Percentiles rank a stretch among this genome's conserved stretches.
Conservation (phyloP, 345 rosid species). For the Sapria himalayana region DNA sequence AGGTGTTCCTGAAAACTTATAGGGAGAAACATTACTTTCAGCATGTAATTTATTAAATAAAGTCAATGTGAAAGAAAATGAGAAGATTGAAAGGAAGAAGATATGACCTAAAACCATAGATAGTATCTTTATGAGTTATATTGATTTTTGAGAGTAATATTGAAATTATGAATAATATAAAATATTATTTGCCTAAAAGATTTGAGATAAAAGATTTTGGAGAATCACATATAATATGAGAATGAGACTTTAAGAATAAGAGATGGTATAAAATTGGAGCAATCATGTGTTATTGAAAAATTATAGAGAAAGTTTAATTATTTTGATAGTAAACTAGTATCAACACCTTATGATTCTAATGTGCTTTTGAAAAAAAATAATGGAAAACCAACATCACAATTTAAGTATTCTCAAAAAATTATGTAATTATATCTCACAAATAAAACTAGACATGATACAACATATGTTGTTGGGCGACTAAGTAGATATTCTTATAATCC, state of each 20-base stretch:
- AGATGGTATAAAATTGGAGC: background rate
- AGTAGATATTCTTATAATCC: background rate
- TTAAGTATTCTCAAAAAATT: background rate
- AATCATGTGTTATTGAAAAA: background rate
- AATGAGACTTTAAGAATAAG: background rate
- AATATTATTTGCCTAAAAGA: no score
- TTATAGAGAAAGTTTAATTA: background rate
- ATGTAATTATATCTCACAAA: background rate
- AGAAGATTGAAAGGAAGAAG: no score
- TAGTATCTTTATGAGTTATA: background rate
- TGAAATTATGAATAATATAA: background rate
- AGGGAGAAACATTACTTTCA: no score
- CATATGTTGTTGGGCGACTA: background rate
- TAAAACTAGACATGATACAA: background rate
- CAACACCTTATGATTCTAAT: background rate
- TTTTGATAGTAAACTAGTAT: background rate
- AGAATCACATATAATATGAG: background rate
- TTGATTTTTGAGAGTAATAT: background rate
- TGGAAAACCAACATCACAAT: background rate
- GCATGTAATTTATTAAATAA: no score
- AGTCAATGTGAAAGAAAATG: no score
- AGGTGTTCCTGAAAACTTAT: no score
- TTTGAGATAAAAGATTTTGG: background rate
- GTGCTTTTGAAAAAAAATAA: background rate
- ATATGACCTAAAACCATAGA: no score